These are phyloP conservation scores for Elaeagnus macrophylla DNA, from an alignment of 306 rosid genomes.

Conservation along the genomic window DNA sequence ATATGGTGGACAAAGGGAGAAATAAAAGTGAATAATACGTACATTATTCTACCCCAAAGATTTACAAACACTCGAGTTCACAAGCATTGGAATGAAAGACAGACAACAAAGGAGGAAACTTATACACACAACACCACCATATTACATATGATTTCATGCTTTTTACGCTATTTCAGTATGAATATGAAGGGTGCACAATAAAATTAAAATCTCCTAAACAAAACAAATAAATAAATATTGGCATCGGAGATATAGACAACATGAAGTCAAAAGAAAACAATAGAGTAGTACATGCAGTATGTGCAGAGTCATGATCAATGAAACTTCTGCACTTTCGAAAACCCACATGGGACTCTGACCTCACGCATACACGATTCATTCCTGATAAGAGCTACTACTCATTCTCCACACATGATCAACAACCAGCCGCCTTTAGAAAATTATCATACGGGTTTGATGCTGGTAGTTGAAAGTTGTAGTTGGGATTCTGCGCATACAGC, in stretches of 20 bases:
- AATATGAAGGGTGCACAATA: too few relatives aligned
- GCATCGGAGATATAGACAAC: too few relatives aligned
- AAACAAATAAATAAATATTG: too few relatives aligned
- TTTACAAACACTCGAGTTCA: constrained; percentile 9
- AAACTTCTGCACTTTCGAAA: constrained; percentile 9
- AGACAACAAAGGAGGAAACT: constrained; percentile 10
- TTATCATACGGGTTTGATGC: constrained; percentile 67
- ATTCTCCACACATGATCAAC: constrained; percentile 27
- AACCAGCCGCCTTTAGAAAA: constrained; percentile 75
- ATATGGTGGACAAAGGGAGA: too few relatives aligned
- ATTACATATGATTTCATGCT: too few relatives aligned
- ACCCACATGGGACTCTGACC: constrained; percentile 3
- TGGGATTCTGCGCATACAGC: constrained; percentile 43
- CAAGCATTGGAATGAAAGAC: neutral
- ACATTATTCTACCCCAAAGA: neutral
- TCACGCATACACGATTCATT: constrained; percentile 11
- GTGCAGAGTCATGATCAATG: too few relatives aligned
- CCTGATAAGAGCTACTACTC: constrained; percentile 6
- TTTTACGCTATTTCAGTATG: too few relatives aligned
- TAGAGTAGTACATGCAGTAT: too few relatives aligned
- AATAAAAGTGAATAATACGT: too few relatives aligned
- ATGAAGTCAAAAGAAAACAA: too few relatives aligned
- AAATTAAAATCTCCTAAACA: too few relatives aligned
- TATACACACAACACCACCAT: constrained; percentile 7
- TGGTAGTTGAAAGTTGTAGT: constrained; percentile 53